phyloP scores from a whole-genome alignment of 2,329 filamentous ascomycete species.

The Scolecobasidium constrictum region DNA sequence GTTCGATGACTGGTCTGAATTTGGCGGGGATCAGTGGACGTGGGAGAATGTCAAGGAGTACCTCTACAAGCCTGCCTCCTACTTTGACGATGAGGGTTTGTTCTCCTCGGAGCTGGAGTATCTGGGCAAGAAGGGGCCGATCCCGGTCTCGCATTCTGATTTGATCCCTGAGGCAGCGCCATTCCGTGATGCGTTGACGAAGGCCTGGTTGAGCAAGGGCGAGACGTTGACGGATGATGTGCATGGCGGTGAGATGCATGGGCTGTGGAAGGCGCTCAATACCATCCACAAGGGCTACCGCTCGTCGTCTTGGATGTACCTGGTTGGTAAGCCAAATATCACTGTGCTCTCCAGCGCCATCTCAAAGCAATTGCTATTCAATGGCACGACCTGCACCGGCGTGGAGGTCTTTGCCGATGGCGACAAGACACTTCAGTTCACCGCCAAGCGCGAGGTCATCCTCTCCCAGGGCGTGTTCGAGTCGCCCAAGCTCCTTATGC shows the following conservation, averaged over 20 bases:
- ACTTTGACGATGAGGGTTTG: conserved; percentile 42
- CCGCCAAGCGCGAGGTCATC: conserved; percentile 37
- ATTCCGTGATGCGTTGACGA: conserved; percentile 39
- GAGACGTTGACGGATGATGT: conserved; percentile 42
- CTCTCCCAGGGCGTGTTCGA: conserved; percentile 43
- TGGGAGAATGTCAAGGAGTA: conserved; percentile 43
- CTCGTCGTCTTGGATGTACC: conserved; percentile 39
- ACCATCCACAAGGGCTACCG: conserved; percentile 48
- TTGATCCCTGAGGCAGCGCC: conserved; percentile 40
- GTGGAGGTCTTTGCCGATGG: conserved; percentile 35
- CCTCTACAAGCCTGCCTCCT: conserved; percentile 45
- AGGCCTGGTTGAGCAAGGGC: conserved; percentile 45
- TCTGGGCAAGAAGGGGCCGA: conserved; percentile 40
- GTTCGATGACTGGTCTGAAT: conserved; percentile 41
- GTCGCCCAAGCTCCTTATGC: conserved; percentile 42
- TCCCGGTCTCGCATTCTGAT: conserved; percentile 44
- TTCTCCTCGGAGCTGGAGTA: conserved; percentile 37
- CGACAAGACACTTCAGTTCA: conserved; percentile 27
- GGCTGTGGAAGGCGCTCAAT: conserved; percentile 43
- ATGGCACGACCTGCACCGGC: conserved; percentile 33
- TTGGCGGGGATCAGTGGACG: conserved; percentile 41
- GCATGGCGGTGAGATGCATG: conserved; percentile 43
- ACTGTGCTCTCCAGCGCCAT: conserved; percentile 37
- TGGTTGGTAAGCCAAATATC: conserved; percentile 45
- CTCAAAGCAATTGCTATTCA: conserved; percentile 44